Evolutionary conservation across 2,329 filamentous ascomycete species (phyloP).

Genomic region (Chalara sp.): DNA sequence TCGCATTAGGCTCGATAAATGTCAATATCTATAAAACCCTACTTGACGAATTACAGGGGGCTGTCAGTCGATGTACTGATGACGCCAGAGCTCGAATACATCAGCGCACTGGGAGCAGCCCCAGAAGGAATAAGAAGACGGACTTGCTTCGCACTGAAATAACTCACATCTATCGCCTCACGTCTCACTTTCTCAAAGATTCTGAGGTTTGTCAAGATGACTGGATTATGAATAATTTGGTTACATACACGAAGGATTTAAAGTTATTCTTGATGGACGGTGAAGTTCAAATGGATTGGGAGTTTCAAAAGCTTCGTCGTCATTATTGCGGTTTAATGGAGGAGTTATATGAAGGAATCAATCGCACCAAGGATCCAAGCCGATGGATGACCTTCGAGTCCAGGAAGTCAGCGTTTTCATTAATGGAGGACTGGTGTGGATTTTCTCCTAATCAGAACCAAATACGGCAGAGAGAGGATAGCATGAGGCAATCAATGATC

Average conservation of each 20-base stretch:
- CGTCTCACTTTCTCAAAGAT: constrained; percentile 78
- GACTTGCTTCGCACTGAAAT: constrained; percentile 89
- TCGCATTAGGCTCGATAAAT: constrained; percentile 91
- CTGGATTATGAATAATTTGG: constrained; percentile 83
- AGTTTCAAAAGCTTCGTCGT: constrained; percentile 83
- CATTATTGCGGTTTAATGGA: constrained; percentile 95
- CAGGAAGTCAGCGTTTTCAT: constrained; percentile 84
- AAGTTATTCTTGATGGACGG: constrained; percentile 92
- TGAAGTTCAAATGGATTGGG: constrained; percentile 90
- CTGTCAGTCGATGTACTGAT: constrained; percentile 79
- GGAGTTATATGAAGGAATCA: constrained; percentile 86
- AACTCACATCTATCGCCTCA: constrained; percentile 92
- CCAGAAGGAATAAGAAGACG: constrained; percentile 73
- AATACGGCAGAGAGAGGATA: constrained; percentile 75
- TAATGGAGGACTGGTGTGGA: constrained; percentile 99
- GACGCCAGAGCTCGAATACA: constrained; percentile 84
- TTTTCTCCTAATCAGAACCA: constrained; percentile 87
- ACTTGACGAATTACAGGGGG: constrained; percentile 82
- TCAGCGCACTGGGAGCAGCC: constrained; percentile 76
- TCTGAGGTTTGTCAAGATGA: constrained; percentile 77
- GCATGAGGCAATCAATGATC: constrained; percentile 78
- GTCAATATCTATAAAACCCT: constrained; percentile 87
- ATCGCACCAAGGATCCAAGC: constrained; percentile 74
- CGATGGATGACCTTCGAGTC: constrained; percentile 98
- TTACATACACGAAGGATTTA: constrained; percentile 84